Evolutionary conservation across 2,329 filamentous ascomycete species (phyloP).

Genomic region (Cryphonectria japonica): DNA sequence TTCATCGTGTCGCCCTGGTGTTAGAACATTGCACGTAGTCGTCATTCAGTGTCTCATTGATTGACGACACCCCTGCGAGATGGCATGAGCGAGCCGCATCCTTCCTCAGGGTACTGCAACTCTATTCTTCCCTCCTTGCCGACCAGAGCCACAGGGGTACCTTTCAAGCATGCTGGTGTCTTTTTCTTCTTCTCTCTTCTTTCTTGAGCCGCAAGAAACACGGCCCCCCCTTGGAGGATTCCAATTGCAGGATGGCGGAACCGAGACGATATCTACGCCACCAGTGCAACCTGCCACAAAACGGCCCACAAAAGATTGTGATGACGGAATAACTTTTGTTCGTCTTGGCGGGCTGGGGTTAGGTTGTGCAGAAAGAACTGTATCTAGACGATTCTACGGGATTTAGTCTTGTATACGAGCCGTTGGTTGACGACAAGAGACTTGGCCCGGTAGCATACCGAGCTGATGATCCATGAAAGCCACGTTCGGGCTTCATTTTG

Average conservation of each 20-base stretch:
- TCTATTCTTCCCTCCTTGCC: neutral
- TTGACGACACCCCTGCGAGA: neutral
- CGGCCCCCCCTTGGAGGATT: neutral
- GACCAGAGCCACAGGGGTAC: neutral
- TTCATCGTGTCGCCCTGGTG: neutral
- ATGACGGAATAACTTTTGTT: neutral
- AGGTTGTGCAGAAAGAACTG: neutral
- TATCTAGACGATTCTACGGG: neutral
- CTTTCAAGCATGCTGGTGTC: neutral
- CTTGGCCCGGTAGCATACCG: neutral
- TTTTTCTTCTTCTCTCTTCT: too few species aligned
- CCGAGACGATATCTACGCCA: conserved; percentile 5
- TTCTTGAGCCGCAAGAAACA: neutral
- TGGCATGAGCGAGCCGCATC: neutral
- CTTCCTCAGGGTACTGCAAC: neutral
- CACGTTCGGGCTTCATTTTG: neutral
- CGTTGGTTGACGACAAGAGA: neutral
- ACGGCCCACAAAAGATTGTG: conserved; percentile 1
- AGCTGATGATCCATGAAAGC: neutral
- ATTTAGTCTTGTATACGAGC: neutral
- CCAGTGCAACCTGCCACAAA: neutral
- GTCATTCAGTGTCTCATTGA: neutral
- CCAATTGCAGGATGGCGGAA: neutral
- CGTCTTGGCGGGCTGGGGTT: neutral
- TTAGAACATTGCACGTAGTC: neutral